Evolutionary conservation across 768 basidiomycete genomes (phyloP), one percentile per base, ranked within the genome.

Genomic region (Calocybe indica): DNA sequence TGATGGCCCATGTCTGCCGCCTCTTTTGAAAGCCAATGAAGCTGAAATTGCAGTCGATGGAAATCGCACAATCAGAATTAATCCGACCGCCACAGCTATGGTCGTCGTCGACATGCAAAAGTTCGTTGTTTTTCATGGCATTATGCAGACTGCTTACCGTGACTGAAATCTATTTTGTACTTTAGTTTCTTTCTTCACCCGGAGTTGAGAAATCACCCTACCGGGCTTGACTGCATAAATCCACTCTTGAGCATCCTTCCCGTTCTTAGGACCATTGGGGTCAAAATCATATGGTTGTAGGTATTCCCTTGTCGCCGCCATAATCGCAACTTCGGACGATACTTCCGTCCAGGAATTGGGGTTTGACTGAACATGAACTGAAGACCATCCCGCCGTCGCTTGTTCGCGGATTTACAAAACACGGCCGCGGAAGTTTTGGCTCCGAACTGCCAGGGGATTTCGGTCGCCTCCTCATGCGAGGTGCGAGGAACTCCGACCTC

Each of bases 41-140:
- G 58, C 73, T 8, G 82, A 86, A 33, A 69, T 86, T 33, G 61
- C 68, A 3, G 81, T 80, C 4, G 69, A 79, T 49, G 74, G 76
- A 12, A 70, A 72, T 14, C 70, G 80, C 15, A 66, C 62, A 13
- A 62, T 84, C 40, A 68, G 82, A 43, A 63, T 83, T 28, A 68
- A 77, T 54, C 71, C 68, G 32, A 62, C 71, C 30, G 62, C 67
- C 41, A 76, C 72, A 12, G 83, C 82, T 7, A 61, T 79, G 46
- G 75, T 84, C n/a, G 69, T 85, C 13, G 73, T 85, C 43, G 84
- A 85, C 56, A 85, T 86, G 85, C 84, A 85, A 59, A 86, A 85
- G 83, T 83, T 56, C 50, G 71, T 52, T 10, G 12, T 34, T 32
- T n/a, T 14, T 46, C 7, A 38, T 37, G n/a, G 40, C 39, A 6